A percentile compares a stretch with the other conserved stretches of the same genome.
Evolutionary conservation across 768 basidiomycete genomes (phyloP).

Genomic region (Rhodocollybia butyracea): DNA sequence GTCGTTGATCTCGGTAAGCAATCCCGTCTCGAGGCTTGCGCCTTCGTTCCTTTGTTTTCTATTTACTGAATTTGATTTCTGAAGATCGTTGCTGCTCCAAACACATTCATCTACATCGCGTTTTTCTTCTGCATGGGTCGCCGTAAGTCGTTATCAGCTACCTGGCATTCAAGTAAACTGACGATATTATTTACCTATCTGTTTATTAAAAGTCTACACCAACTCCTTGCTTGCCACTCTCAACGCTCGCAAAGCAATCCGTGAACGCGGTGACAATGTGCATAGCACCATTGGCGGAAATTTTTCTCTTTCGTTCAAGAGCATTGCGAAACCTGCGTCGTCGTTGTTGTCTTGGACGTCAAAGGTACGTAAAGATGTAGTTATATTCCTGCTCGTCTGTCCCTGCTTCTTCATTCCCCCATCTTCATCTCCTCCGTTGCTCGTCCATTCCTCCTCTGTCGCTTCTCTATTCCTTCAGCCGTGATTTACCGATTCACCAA

Average conservation of each 20-base stretch:
- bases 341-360: slow-evolving; percentile 12
- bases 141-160: slow-evolving; percentile 28
- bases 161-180: background rate
- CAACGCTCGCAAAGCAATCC: slow-evolving; percentile 41
- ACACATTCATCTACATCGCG: slow-evolving; percentile 43
- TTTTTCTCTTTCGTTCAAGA: slow-evolving; percentile 12
- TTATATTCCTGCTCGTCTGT: no score
- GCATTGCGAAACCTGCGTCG: slow-evolving; percentile 4
- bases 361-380: no score
- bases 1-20: slow-evolving; percentile 43
- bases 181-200: background rate
- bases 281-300: slow-evolving; percentile 19
- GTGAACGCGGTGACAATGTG: slow-evolving; percentile 30
- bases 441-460: no score
- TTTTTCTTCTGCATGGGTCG: slow-evolving; percentile 56
- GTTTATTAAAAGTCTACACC: slow-evolving; percentile 36
- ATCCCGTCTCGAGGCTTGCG: background rate
- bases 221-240: slow-evolving; percentile 52
- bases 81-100: slow-evolving; percentile 33
- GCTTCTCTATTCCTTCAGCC: no score
- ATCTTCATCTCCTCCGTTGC: no score
- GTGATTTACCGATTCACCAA: no score
- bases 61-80: slow-evolving; percentile 18
- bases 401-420: no score
- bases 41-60: background rate